Evolutionary conservation across 768 basidiomycete species (phyloP).

Genomic region (Boletus reticulatus): DNA sequence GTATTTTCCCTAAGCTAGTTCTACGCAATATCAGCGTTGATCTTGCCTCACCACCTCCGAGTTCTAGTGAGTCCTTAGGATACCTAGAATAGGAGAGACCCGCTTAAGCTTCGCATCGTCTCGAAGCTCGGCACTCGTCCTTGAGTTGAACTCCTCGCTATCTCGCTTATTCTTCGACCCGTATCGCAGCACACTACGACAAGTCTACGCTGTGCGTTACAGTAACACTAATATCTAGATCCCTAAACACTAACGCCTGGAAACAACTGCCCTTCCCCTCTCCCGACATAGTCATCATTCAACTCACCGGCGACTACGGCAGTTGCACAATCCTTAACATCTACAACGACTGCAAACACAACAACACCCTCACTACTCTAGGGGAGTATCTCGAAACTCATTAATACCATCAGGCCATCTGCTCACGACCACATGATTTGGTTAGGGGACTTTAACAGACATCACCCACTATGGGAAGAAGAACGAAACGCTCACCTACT

Average conservation of each 20-base stretch:
- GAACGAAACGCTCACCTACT: slow-evolving; percentile 22
- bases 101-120: too few species aligned
- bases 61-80: too few species aligned
- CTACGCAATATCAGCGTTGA: too few species aligned
- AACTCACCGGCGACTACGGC: background rate
- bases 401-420: background rate
- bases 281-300: background rate
- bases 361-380: background rate
- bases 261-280: background rate
- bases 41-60: too few species aligned
- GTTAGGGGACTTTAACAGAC: slow-evolving; percentile 33
- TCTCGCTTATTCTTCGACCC: too few species aligned
- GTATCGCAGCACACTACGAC: too few species aligned
- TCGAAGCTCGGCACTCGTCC: too few species aligned
- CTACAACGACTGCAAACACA: background rate
- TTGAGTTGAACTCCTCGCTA: too few species aligned
- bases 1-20: too few species aligned
- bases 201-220: too few species aligned
- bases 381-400: background rate
- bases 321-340: background rate
- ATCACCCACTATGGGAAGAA: slow-evolving; percentile 33
- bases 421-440: slow-evolving; percentile 13
- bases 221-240: too few species aligned
- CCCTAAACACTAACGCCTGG: background rate
- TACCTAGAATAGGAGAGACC: too few species aligned